A percentile compares a stretch with the other conserved stretches of the same genome.
Evolutionary conservation across 495 filamentous ascomycete species (phyloP).

Genomic region (Trichodelitschia bisporula): DNA sequence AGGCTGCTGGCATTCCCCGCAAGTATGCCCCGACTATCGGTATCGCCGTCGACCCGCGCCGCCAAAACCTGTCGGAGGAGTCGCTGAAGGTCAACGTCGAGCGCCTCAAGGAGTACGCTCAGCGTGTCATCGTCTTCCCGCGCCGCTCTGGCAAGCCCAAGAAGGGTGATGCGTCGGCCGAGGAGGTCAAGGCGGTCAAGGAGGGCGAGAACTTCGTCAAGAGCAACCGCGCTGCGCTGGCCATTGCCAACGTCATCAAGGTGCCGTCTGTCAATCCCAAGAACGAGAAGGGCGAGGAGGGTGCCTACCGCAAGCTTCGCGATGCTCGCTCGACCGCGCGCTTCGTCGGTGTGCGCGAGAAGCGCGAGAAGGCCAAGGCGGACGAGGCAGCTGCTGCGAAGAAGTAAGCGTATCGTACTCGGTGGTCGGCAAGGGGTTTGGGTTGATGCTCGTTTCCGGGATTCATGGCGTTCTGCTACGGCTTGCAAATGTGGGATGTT

Average conservation of each 20-base stretch:
- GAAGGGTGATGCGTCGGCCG: constrained; percentile 65
- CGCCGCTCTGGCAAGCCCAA: constrained; percentile 80
- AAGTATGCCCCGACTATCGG: constrained; percentile 85
- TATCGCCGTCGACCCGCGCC: constrained; percentile 89
- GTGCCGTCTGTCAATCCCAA: constrained; percentile 61
- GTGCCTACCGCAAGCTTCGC: constrained; percentile 66
- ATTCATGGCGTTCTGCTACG: too few species aligned
- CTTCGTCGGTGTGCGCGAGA: constrained; percentile 61
- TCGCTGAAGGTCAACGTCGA: constrained; percentile 78
- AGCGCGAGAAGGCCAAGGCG: constrained; percentile 81
- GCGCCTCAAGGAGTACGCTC: constrained; percentile 88
- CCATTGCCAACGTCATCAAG: constrained; percentile 39
- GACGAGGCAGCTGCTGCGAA: constrained; percentile 69
- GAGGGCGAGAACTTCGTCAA: constrained; percentile 30
- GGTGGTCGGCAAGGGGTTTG: too few species aligned
- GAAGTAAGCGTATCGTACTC: too few species aligned
- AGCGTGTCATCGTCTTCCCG: constrained; percentile 89
- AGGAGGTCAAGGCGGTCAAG: constrained; percentile 60
- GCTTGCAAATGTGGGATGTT: too few species aligned
- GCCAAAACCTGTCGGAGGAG: constrained; percentile 88
- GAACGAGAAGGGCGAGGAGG: constrained; percentile 50
- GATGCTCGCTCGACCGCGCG: constrained; percentile 67
- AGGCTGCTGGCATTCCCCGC: constrained; percentile 92
- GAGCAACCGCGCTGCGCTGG: constrained; percentile 31
- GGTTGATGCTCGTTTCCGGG: too few species aligned